phyloP scores from a whole-genome alignment of 1,284 basidiomycete species.

The Microstroma glucosiphilum region DNA sequence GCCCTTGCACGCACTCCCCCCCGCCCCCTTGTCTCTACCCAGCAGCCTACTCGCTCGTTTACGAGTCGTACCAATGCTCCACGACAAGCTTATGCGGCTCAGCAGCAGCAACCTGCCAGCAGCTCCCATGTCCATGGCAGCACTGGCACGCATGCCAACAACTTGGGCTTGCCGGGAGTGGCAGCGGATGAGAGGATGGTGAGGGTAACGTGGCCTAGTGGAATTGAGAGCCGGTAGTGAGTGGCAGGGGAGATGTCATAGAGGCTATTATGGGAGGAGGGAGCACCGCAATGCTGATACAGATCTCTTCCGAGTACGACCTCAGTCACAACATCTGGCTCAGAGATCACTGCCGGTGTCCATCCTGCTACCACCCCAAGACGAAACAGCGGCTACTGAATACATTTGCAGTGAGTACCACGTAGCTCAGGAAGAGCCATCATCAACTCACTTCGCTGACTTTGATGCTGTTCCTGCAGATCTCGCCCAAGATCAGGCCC shows the following conservation, averaged over 20 bases:
- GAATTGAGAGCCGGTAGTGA: slow-evolving; percentile 18
- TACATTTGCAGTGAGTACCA: slow-evolving; percentile 58
- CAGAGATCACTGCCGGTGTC: slow-evolving; percentile 81
- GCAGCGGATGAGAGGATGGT: slow-evolving; percentile 4
- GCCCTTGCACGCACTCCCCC: too few relatives aligned
- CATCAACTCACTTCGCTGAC: too few relatives aligned
- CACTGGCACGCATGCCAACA: too few relatives aligned
- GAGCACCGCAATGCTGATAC: neutral
- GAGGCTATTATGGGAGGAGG: neutral
- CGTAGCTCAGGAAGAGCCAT: neutral
- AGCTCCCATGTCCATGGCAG: too few relatives aligned
- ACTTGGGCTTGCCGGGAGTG: slow-evolving; percentile 4
- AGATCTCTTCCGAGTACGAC: neutral
- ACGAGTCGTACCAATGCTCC: too few relatives aligned
- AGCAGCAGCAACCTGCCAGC: too few relatives aligned
- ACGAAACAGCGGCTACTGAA: slow-evolving; percentile 86
- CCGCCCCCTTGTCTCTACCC: too few relatives aligned
- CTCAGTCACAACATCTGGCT: slow-evolving; percentile 63
- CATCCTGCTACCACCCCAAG: slow-evolving; percentile 74
- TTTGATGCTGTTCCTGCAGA: slow-evolving; percentile 55
- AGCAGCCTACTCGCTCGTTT: too few relatives aligned
- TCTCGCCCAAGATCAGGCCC: slow-evolving; percentile 68
- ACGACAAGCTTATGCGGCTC: too few relatives aligned
- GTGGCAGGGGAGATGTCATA: slow-evolving; percentile 6
- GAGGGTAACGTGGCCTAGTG: slow-evolving; percentile 16